Conservation (phyloP, 208 protist species). For the Crithidia thermophila region DNA sequence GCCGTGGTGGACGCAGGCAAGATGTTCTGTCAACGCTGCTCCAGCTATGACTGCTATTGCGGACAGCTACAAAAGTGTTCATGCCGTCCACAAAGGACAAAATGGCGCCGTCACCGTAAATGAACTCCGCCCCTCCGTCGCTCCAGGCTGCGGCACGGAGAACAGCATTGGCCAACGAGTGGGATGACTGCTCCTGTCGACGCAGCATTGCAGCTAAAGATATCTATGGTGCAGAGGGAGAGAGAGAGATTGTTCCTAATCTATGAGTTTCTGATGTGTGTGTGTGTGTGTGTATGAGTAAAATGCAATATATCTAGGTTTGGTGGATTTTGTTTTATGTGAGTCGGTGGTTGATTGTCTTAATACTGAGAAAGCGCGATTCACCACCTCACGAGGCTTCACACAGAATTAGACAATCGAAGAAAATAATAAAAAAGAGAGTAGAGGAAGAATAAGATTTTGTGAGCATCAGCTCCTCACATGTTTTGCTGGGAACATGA, state of each 20-base stretch:
- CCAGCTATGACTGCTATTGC: too few relatives aligned
- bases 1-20: not conserved
- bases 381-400: too few relatives aligned
- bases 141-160: constrained; percentile 66
- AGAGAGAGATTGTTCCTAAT: not conserved
- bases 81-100: constrained; percentile 83
- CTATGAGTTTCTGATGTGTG: not conserved
- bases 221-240: not conserved
- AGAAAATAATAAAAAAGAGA: too few relatives aligned
- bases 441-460: too few relatives aligned
- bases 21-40: not conserved
- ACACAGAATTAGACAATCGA: too few relatives aligned
- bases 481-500: too few relatives aligned
- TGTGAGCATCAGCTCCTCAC: too few relatives aligned
- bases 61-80: constrained; percentile 82
- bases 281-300: constrained; percentile 4
- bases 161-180: constrained; percentile 28
- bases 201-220: not conserved
- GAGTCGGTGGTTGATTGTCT: too few relatives aligned
- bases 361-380: too few relatives aligned
- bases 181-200: not conserved
- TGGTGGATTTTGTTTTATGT: too few relatives aligned
- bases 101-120: constrained; percentile 85
- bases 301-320: not conserved
- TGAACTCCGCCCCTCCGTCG: constrained; percentile 72